Conservation (phyloP, 2,329 filamentous ascomycete species). For the Fusarium nanum region DNA sequence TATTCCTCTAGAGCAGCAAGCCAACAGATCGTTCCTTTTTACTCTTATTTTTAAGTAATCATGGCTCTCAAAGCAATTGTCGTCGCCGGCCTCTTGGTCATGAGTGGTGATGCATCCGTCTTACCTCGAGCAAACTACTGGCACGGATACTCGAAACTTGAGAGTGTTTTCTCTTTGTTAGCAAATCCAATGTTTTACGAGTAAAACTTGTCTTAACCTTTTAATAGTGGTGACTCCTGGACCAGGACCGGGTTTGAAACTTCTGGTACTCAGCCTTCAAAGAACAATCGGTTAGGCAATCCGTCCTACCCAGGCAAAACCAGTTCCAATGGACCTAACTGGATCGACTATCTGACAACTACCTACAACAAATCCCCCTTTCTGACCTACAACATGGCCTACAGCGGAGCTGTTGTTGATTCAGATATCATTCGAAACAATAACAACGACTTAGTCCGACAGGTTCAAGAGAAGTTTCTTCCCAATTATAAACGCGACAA, state of each 20-base stretch:
- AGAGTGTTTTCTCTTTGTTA: not conserved
- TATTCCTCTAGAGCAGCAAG: accelerated
- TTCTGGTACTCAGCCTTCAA: not conserved
- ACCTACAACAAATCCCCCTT: not conserved
- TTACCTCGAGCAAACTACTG: not conserved
- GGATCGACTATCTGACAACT: not conserved
- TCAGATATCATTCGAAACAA: not conserved
- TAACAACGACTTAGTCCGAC: not conserved
- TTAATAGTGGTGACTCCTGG: not conserved
- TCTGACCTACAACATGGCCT: not conserved
- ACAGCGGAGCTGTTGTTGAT: not conserved
- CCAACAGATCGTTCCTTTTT: no score
- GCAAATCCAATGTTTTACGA: not conserved
- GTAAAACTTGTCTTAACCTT: not conserved
- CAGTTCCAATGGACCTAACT: constrained; percentile 1
- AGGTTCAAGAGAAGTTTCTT: not conserved
- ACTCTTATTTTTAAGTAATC: not conserved
- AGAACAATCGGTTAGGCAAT: not conserved
- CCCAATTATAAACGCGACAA: not conserved
- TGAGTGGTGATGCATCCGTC: not conserved
- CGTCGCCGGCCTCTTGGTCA: not conserved
- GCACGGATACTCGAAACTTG: not conserved
- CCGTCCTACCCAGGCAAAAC: not conserved
- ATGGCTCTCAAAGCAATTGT: not conserved
- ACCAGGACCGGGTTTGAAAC: not conserved